Conservation (phyloP, 208 protist species). For the Trypanosoma scelopori region DNA sequence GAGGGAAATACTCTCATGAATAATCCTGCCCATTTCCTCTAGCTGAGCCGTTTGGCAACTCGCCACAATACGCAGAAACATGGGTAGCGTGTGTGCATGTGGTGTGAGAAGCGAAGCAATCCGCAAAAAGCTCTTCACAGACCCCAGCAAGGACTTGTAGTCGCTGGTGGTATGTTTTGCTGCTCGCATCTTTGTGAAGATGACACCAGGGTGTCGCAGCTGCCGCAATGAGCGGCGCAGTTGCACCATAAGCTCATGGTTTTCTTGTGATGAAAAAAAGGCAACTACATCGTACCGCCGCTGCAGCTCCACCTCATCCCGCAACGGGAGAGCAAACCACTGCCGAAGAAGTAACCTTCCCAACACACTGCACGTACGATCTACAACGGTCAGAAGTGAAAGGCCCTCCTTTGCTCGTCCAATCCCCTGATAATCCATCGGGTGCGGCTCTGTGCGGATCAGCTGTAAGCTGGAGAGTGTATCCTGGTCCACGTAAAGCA, state of each 20-base stretch:
- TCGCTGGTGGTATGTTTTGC: conserved; percentile 49
- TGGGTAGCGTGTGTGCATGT: conserved; percentile 18
- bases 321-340: conserved; percentile 72
- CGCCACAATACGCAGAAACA: conserved; percentile 30
- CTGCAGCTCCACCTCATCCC: conserved; percentile 51
- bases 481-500: conserved; percentile 61
- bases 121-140: conserved; percentile 40
- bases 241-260: conserved; percentile 41
- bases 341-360: conserved; percentile 68
- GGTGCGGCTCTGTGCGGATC: conserved; percentile 71
- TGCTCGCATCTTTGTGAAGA: conserved; percentile 74
- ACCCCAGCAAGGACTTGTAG: conserved; percentile 65
- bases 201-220: conserved; percentile 41
- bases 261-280: conserved; percentile 54
- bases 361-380: conserved; percentile 45
- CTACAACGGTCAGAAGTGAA: conserved; percentile 70
- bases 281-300: conserved; percentile 58
- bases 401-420: conserved; percentile 80
- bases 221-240: conserved; percentile 53
- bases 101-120: conserved; percentile 24
- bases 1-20: conserved; percentile 25
- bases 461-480: conserved; percentile 64
- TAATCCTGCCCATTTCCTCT: conserved; percentile 22
- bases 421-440: conserved; percentile 71
- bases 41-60: conserved; percentile 27